phyloP scores from a whole-genome alignment of 495 filamentous ascomycete genomes.

The Delitschia confertaspora region DNA sequence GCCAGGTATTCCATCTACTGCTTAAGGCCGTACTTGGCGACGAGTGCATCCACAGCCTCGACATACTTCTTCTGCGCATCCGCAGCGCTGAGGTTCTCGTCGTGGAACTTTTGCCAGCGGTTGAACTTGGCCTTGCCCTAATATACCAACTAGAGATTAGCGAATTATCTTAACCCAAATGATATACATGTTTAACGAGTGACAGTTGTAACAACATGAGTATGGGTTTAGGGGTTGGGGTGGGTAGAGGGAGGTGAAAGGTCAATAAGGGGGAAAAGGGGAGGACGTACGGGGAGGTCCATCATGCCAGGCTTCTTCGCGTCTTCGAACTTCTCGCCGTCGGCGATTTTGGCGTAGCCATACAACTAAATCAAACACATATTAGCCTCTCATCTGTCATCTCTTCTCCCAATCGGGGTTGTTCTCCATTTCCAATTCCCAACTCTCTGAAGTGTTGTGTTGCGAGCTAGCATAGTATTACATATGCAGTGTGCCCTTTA shows the following conservation, averaged over 20 bases:
- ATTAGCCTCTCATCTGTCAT: neutral
- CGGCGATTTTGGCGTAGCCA: constrained; percentile 48
- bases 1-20: neutral
- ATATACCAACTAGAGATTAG: neutral
- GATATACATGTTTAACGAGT: neutral
- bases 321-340: constrained; percentile 39
- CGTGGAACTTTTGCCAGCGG: constrained; percentile 58
- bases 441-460: constrained; percentile 9
- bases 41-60: constrained; percentile 56
- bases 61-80: constrained; percentile 72
- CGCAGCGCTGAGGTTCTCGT: constrained; percentile 48
- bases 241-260: neutral
- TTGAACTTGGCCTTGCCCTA: constrained; percentile 72
- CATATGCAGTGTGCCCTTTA: too few relatives aligned
- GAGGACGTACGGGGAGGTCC: constrained; percentile 43
- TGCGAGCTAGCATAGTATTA: too few relatives aligned
- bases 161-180: neutral
- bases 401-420: too few relatives aligned
- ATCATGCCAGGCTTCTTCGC: constrained; percentile 44
- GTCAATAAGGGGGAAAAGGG: neutral
- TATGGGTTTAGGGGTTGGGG: neutral
- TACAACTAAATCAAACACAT: constrained; percentile 40
- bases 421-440: neutral
- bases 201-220: constrained; percentile 1
- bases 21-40: constrained; percentile 50